Evolutionary conservation across 176 grass and related monocot species (phyloP).

Genomic region (Oryza brachyantha): DNA sequence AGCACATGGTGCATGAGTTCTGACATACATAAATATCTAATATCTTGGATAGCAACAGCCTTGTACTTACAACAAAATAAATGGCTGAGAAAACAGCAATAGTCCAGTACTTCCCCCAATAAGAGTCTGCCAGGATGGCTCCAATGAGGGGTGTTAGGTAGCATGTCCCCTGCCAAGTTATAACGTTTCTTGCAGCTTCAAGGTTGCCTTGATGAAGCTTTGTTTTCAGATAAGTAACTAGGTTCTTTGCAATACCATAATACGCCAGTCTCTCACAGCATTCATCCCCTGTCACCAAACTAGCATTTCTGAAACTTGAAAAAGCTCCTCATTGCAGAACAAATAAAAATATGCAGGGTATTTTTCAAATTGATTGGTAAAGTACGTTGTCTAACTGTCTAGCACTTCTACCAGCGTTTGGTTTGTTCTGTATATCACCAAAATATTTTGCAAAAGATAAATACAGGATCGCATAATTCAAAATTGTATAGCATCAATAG

Average conservation of each 20-base stretch:
- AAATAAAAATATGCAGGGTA: background rate
- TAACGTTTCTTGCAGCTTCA: slow-evolving; percentile 77
- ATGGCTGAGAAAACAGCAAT: slow-evolving; percentile 73
- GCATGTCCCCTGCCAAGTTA: slow-evolving; percentile 91
- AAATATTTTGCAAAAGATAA: background rate
- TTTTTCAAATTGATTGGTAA: background rate
- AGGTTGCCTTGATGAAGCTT: slow-evolving; percentile 76
- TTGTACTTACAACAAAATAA: slow-evolving; percentile 80
- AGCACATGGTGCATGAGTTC: slow-evolving; percentile 6
- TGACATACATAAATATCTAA: background rate
- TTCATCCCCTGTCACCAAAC: slow-evolving; percentile 63
- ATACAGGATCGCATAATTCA: background rate
- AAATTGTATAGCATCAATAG: background rate
- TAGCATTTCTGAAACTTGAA: background rate
- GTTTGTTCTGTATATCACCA: background rate
- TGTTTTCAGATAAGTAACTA: slow-evolving; percentile 75
- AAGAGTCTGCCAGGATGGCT: slow-evolving; percentile 81
- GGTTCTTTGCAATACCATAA: slow-evolving; percentile 78
- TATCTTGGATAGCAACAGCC: background rate
- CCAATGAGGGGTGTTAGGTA: slow-evolving; percentile 85
- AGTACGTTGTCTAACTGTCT: background rate
- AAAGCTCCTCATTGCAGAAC: slow-evolving; percentile 4
- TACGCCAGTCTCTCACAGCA: slow-evolving; percentile 86
- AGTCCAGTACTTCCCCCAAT: slow-evolving; percentile 78
- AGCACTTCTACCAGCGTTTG: background rate